Evolutionary conservation across 2,329 filamentous ascomycete species (phyloP), one percentile per base, ranked within the genome.

Genomic region (Bipolaris victoriae): DNA sequence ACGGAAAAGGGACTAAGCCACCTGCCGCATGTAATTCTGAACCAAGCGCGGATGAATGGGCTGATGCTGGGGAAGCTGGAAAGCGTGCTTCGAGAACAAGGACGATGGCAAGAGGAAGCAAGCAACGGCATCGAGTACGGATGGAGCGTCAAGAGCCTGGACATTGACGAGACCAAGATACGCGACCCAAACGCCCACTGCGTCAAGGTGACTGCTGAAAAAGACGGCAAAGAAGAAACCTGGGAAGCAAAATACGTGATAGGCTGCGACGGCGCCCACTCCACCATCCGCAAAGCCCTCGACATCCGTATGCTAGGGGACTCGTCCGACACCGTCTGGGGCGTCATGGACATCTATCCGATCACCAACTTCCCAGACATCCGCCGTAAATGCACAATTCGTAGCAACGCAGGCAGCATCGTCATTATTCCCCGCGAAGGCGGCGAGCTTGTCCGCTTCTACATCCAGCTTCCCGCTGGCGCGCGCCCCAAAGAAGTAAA

Each of bases 11-110:
- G 85, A 0, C 76, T 89, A 46, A 87, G 83, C 49, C 82, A 84
- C 37, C 87, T 88, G 62, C 86, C 87, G 49, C 86, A 91, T 73
- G 83, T 87, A 2, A 86, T 90, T 9, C 69, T 92, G 44, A 89
- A 90, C 65, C 89, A 92, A 73, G 89, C 88, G 13, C 82, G 88
- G 3, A 85, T 91, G 64, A 89, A 92, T 66, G 79, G 47, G 77
- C 2, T 88, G 16, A 76, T 90, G 68, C 78, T 88, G 33, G 76
- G 78, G 3, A 79, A 80, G 60, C 83, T 88, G 77, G 69, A 78
- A 40, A 71, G 73, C 52, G 71, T 74, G 7, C 43, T 70, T 40
- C 61, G 55, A 49, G 63, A 63, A 44, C 59, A 65, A 24, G 61
- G 62, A 16, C 53, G 75, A 73, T 49, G 74, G 75, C 24, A 60